These are phyloP conservation scores for Chlorophyllum brunneum DNA, from an alignment of 768 basidiomycete species.

Conservation along the genomic window DNA sequence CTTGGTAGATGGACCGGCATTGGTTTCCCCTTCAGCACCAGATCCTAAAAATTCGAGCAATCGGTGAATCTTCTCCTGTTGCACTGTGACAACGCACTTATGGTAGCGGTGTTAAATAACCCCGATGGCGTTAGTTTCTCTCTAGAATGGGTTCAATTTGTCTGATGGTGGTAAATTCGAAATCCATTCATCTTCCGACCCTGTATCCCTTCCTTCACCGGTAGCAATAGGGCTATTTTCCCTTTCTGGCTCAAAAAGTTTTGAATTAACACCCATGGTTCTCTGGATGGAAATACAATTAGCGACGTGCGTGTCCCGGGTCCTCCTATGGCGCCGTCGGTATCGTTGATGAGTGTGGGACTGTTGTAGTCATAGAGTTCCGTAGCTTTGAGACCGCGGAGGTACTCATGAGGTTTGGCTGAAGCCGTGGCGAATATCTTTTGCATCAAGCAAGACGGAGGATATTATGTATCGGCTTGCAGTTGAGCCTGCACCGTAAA, in stretches of 20 bases:
- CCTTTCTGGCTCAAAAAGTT: conserved; percentile 34
- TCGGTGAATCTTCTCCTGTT: neutral
- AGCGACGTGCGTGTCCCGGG: conserved; percentile 30
- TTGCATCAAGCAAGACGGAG: conserved; percentile 38
- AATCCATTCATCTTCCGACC: conserved; percentile 24
- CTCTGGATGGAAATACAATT: conserved; percentile 35
- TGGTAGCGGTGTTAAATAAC: conserved; percentile 38
- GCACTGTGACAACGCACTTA: conserved; percentile 27
- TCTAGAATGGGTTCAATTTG: conserved; percentile 33
- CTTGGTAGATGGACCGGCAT: conserved; percentile 42
- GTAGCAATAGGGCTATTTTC: conserved; percentile 39
- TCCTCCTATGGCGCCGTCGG: conserved; percentile 28
- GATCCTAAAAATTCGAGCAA: conserved; percentile 26
- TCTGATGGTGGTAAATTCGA: conserved; percentile 26
- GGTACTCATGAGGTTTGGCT: conserved; percentile 31
- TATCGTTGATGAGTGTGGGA: conserved; percentile 30
- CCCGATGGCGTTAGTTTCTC: conserved; percentile 30
- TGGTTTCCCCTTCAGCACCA: conserved; percentile 36
- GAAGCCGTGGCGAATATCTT: conserved; percentile 41
- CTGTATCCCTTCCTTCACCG: conserved; percentile 41
- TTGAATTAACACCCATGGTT: conserved; percentile 33
- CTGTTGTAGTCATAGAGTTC: conserved; percentile 38
- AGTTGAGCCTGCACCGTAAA: conserved; percentile 43
- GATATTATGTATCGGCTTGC: conserved; percentile 36
- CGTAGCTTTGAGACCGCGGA: conserved; percentile 36